These are phyloP conservation scores for Candida sanyaensis DNA, from an alignment of 1,139 yeast genomes.

Conservation along the genomic window DNA sequence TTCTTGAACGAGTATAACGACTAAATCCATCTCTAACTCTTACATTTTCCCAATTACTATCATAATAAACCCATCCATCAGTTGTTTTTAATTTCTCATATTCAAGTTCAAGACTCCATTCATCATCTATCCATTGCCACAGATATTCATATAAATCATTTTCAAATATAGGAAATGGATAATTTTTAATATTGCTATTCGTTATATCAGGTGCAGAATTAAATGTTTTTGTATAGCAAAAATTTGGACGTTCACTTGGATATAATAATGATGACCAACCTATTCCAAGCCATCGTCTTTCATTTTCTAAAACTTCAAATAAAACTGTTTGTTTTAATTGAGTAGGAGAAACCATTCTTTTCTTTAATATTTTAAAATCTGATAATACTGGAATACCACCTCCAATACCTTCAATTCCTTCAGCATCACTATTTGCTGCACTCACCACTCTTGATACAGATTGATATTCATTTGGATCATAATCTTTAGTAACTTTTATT, in stretches of 20 bases:
- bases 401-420: slow-evolving; percentile 22
- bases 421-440: slow-evolving; percentile 26
- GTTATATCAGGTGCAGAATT: slow-evolving; percentile 31
- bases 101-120: slow-evolving; percentile 49
- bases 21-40: slow-evolving; percentile 47
- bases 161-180: slow-evolving; percentile 51
- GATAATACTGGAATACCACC: slow-evolving; percentile 25
- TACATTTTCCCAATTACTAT: slow-evolving; percentile 51
- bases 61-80: slow-evolving; percentile 58
- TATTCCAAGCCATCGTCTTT: slow-evolving; percentile 62
- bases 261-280: slow-evolving; percentile 58
- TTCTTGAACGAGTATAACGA: slow-evolving; percentile 52
- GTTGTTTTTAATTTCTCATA: slow-evolving; percentile 34
- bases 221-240: slow-evolving; percentile 46
- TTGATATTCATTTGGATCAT: slow-evolving; percentile 17
- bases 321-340: slow-evolving; percentile 47
- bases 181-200: slow-evolving; percentile 25
- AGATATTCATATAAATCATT: slow-evolving; percentile 41
- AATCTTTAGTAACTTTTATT: slow-evolving; percentile 25
- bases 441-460: slow-evolving; percentile 24
- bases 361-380: slow-evolving; percentile 44
- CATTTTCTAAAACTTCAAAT: slow-evolving; percentile 56
- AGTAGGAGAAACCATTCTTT: slow-evolving; percentile 41
- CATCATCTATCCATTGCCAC: slow-evolving; percentile 59
- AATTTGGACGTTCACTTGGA: slow-evolving; percentile 54